A percentile compares a stretch with the other conserved stretches of the same genome.
phyloP scores from a whole-genome alignment of 148 eudicot genomes.

The Drosera capensis region DNA sequence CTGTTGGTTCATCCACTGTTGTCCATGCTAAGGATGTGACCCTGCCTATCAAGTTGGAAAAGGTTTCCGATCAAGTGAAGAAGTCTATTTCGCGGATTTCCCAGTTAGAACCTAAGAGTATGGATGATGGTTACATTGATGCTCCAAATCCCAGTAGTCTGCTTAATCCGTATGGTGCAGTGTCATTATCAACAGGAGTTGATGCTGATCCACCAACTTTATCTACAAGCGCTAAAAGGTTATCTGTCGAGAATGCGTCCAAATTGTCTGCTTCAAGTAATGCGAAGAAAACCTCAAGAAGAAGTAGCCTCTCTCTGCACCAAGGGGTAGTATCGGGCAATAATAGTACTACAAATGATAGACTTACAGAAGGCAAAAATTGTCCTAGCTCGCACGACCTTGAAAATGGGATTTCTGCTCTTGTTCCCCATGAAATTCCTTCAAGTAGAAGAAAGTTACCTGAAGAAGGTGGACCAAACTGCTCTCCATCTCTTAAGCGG shows the following conservation, averaged over 20 bases:
- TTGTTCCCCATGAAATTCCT: background rate
- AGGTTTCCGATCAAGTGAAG: conserved; percentile 13
- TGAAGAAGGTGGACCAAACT: conserved; percentile 13
- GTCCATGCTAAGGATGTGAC: background rate
- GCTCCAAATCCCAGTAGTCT: conserved; percentile 12
- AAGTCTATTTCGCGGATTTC: conserved; percentile 7
- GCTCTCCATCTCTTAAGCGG: conserved; percentile 25
- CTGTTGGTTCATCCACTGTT: background rate
- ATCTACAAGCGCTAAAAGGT: conserved; percentile 18
- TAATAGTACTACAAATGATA: background rate
- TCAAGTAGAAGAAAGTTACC: background rate
- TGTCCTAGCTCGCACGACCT: no score
- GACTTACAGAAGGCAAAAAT: background rate
- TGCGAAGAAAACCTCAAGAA: conserved; percentile 25
- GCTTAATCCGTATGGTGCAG: conserved; percentile 3
- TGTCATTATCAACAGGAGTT: conserved; percentile 11
- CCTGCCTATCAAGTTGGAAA: conserved; percentile 12
- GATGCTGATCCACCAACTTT: conserved; percentile 13
- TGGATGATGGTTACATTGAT: conserved; percentile 7
- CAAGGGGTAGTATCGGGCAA: conserved; percentile 11
- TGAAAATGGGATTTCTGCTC: no score
- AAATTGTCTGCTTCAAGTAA: conserved; percentile 15
- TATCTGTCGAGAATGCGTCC: conserved; percentile 13
- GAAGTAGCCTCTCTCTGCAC: conserved; percentile 11
- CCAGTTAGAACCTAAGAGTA: conserved; percentile 11